Evolutionary conservation across 331 rosid species (phyloP).

Genomic region (Malus hybrid): DNA sequence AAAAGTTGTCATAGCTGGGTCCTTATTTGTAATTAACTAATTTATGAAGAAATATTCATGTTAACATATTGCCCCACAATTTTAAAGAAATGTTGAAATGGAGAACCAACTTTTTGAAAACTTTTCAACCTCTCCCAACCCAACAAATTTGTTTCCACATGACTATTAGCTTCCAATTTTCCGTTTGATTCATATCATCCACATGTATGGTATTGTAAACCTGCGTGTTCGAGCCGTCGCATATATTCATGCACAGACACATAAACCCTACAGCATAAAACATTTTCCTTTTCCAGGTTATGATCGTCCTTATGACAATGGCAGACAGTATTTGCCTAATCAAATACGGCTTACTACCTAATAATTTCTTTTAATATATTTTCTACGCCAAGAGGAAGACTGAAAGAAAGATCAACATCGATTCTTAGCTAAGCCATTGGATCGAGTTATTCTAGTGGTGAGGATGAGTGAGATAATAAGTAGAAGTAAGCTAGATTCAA

Average conservation of each 20-base stretch:
- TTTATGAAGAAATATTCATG: no score
- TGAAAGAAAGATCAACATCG: neutral
- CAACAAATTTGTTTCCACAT: neutral
- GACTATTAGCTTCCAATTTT: no score
- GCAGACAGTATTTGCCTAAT: neutral
- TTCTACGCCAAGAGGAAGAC: neutral
- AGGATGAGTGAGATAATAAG: neutral
- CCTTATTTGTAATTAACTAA: no score
- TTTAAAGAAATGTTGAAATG: no score
- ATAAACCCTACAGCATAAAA: no score
- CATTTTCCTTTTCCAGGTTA: no score
- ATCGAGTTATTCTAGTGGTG: neutral
- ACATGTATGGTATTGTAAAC: neutral
- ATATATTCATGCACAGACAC: no score
- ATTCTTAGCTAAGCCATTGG: no score
- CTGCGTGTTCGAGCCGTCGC: no score
- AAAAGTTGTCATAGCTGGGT: no score
- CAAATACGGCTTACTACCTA: neutral
- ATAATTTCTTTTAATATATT: neutral
- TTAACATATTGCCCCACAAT: no score
- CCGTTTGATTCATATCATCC: neutral
- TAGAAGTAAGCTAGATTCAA: neutral
- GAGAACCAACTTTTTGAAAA: neutral
- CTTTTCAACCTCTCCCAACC: conserved; percentile 9
- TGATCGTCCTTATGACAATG: neutral